Evolutionary conservation across 78 protist species (phyloP).

Genomic region (Goniomonas avonlea): DNA sequence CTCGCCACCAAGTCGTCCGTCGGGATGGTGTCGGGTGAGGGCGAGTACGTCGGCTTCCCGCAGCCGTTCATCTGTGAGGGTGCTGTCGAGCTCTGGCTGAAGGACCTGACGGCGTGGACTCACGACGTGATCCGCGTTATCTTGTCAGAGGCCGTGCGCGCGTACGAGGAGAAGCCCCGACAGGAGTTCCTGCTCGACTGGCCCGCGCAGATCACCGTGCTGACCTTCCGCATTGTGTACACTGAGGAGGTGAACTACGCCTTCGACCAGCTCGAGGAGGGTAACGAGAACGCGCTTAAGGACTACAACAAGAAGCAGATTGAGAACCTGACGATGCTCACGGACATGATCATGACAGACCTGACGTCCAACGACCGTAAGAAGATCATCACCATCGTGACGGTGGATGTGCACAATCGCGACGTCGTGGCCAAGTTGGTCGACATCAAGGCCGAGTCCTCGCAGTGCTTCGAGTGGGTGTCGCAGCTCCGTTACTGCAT

Average conservation of each 20-base stretch:
- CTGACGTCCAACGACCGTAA: constrained; percentile 35
- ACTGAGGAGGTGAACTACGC: constrained; percentile 55
- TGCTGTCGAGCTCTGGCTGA: constrained; percentile 70
- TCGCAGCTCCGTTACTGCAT: constrained; percentile 66
- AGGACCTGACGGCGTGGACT: background rate
- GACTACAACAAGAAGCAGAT: constrained; percentile 54
- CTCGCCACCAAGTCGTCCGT: constrained; percentile 22
- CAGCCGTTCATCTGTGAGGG: constrained; percentile 32
- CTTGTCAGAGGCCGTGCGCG: background rate
- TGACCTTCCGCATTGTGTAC: constrained; percentile 49
- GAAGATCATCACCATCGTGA: constrained; percentile 67
- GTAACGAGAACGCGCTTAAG: constrained; percentile 58
- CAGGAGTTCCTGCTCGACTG: constrained; percentile 57
- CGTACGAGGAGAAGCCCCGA: constrained; percentile 34
- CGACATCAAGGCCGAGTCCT: constrained; percentile 34
- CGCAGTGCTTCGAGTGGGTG: constrained; percentile 67
- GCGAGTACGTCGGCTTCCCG: constrained; percentile 48
- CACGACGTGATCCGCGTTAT: background rate
- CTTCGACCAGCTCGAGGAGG: constrained; percentile 63
- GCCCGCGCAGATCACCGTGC: constrained; percentile 55
- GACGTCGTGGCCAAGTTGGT: constrained; percentile 66
- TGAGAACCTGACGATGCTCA: constrained; percentile 28
- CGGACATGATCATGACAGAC: constrained; percentile 31
- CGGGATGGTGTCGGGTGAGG: constrained; percentile 55
- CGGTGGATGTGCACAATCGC: constrained; percentile 78